phyloP scores from a whole-genome alignment of 305 asterid species.

The Plantago coronopus region DNA sequence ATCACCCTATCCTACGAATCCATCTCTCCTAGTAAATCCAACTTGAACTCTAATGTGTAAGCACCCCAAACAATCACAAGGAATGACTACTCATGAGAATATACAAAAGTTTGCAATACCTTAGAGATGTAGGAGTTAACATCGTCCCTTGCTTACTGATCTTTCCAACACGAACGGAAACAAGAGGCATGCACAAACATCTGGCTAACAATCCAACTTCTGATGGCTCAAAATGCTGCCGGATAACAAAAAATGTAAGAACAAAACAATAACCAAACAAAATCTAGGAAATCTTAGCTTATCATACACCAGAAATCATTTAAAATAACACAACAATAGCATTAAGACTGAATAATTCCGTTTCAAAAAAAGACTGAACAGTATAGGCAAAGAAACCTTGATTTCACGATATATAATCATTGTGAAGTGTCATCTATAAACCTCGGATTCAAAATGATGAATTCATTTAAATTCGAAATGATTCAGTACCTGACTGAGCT shows the following conservation, averaged over 20 bases:
- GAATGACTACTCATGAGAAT: background rate
- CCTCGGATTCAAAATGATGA: background rate
- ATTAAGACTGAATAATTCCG: no score
- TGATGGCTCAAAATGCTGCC: conserved; percentile 87
- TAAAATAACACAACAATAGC: background rate
- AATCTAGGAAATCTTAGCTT: background rate
- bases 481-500: conserved; percentile 70
- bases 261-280: background rate
- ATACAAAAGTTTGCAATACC: conserved; percentile 43
- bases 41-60: background rate
- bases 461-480: background rate
- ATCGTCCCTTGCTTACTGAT: conserved; percentile 64
- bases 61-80: background rate
- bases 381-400: no score
- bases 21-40: no score
- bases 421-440: no score
- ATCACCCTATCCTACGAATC: no score
- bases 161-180: conserved; percentile 90
- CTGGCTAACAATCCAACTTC: conserved; percentile 91
- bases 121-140: conserved; percentile 64
- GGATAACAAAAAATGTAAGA: conserved; percentile 15
- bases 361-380: no score
- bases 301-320: background rate
- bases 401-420: background rate
- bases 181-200: conserved; percentile 91